Percentiles rank a stretch among this genome's conserved stretches.
Conservation (phyloP, 129 eudicot genomes). For the Mikania micrantha region DNA sequence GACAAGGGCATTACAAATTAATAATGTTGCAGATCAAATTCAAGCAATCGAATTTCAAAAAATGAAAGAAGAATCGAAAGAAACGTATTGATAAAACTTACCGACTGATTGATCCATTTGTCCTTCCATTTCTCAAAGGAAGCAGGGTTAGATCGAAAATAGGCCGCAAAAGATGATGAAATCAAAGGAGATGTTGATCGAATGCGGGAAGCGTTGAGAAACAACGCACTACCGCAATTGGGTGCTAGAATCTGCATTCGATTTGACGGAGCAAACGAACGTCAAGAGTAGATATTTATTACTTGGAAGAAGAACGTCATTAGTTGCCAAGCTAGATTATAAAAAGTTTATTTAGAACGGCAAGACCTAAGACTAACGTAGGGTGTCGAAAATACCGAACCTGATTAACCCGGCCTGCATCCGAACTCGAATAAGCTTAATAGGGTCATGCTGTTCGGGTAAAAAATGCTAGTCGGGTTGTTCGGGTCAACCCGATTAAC, state of each 20-base stretch:
- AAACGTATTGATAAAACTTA: constrained; percentile 1
- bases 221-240: constrained; percentile 7
- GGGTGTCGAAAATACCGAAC: too few relatives aligned
- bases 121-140: constrained; percentile 21
- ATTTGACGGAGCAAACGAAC: neutral
- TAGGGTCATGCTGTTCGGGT: too few relatives aligned
- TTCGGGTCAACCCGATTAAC: too few relatives aligned
- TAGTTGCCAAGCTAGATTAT: too few relatives aligned
- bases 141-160: constrained; percentile 26
- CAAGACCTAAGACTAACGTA: too few relatives aligned
- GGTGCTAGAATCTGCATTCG: constrained; percentile 20
- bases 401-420: too few relatives aligned
- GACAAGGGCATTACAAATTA: neutral
- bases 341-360: too few relatives aligned
- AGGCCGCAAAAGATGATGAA: constrained; percentile 23
- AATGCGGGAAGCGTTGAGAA: neutral
- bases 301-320: too few relatives aligned
- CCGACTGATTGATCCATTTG: constrained; percentile 21
- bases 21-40: neutral
- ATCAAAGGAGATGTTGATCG: constrained; percentile 10
- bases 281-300: too few relatives aligned
- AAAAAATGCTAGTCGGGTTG: too few relatives aligned
- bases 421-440: too few relatives aligned
- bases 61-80: neutral
- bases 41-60: neutral